phyloP scores from a whole-genome alignment of 1,284 basidiomycete species.

The Neonothopanus nambi region DNA sequence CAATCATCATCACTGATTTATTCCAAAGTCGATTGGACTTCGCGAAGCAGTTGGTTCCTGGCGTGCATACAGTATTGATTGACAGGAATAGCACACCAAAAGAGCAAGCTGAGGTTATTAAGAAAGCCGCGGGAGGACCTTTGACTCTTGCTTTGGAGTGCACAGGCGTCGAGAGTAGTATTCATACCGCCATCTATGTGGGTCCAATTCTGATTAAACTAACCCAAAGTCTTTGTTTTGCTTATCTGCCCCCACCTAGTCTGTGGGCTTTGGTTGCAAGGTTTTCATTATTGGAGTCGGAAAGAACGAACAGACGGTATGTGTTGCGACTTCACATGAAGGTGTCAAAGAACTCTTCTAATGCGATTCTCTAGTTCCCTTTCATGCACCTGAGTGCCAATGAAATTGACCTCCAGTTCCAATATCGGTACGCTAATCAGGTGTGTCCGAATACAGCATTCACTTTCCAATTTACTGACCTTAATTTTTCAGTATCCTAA shows the following conservation, averaged over 20 bases:
- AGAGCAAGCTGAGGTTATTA: slow-evolving; percentile 51
- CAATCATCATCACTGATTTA: slow-evolving; percentile 80
- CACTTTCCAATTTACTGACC: background rate
- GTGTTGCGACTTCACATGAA: slow-evolving; percentile 15
- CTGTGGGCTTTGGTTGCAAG: slow-evolving; percentile 58
- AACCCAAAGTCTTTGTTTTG: background rate
- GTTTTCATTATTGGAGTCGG: slow-evolving; percentile 69
- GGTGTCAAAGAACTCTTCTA: background rate
- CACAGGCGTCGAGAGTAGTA: slow-evolving; percentile 75
- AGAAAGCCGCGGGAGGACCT: slow-evolving; percentile 44
- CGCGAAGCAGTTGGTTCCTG: slow-evolving; percentile 76
- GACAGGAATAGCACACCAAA: slow-evolving; percentile 41
- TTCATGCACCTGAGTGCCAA: slow-evolving; percentile 71
- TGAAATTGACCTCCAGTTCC: slow-evolving; percentile 64
- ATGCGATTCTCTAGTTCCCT: slow-evolving; percentile 45
- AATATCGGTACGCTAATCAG: slow-evolving; percentile 66
- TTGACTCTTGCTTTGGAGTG: slow-evolving; percentile 65
- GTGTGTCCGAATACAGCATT: slow-evolving; percentile 29
- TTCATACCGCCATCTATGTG: slow-evolving; percentile 69
- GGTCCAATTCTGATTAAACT: slow-evolving; percentile 20
- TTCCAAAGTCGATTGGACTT: slow-evolving; percentile 80
- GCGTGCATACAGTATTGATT: slow-evolving; percentile 58
- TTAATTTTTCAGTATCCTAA: slow-evolving; percentile 63
- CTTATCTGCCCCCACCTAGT: slow-evolving; percentile 32
- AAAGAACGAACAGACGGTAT: slow-evolving; percentile 55